Conservation (phyloP, 257 asterid species). For the Cynanchum wilfordii region DNA sequence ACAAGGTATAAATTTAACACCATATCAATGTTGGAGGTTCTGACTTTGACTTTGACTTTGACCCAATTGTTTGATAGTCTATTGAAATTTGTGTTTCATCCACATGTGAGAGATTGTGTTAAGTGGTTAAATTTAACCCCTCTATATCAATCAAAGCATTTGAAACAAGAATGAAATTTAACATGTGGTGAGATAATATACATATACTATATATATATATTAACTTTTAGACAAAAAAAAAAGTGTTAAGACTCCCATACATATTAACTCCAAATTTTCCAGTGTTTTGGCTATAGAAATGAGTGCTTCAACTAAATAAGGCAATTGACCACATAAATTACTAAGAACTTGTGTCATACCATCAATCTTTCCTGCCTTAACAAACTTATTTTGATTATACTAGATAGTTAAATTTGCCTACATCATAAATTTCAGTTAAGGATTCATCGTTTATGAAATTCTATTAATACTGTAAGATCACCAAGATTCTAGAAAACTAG, state of each 20-base stretch:
- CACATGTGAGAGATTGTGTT: too few relatives aligned
- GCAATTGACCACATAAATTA: background rate
- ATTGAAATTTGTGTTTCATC: too few relatives aligned
- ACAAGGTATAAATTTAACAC: too few relatives aligned
- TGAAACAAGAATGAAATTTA: too few relatives aligned
- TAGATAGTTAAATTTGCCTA: background rate
- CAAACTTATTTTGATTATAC: background rate
- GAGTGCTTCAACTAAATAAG: background rate
- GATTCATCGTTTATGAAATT: background rate
- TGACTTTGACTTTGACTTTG: too few relatives aligned
- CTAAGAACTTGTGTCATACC: background rate
- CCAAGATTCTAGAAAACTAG: background rate
- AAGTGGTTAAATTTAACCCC: too few relatives aligned
- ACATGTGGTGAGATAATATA: too few relatives aligned
- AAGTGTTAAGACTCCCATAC: background rate
- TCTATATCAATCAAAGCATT: too few relatives aligned
- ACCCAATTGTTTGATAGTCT: too few relatives aligned
- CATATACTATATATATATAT: background rate
- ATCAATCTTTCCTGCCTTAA: background rate
- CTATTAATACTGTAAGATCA: background rate
- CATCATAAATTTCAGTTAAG: background rate
- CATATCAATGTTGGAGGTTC: too few relatives aligned
- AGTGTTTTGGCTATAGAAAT: background rate
- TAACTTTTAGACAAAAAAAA: background rate
- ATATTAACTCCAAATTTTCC: background rate